These are phyloP conservation scores for Escovopsis sp. DNA, from an alignment of 2,329 filamentous ascomycete genomes.

Conservation along the genomic window DNA sequence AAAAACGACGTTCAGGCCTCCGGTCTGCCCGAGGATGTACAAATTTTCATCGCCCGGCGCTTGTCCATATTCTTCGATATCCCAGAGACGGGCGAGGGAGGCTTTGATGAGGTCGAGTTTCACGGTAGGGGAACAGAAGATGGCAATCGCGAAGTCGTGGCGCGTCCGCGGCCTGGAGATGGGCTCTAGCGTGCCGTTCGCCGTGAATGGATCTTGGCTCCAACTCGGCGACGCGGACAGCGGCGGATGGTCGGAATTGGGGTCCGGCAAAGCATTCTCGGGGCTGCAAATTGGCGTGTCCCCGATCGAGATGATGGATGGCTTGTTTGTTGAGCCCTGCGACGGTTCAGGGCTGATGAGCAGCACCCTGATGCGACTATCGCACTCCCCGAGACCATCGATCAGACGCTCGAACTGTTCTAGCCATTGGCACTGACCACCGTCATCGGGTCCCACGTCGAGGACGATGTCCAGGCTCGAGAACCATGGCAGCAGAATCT, in stretches of 20 bases:
- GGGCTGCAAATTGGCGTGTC: too few relatives aligned
- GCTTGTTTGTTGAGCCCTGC: neutral
- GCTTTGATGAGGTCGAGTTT: constrained; percentile 9
- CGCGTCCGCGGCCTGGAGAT: neutral
- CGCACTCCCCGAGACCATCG: neutral
- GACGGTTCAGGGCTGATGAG: neutral
- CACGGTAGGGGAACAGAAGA: constrained; percentile 9
- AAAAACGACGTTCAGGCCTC: constrained; percentile 11
- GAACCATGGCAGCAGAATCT: neutral
- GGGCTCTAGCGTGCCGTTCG: too few relatives aligned
- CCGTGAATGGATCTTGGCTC: too few relatives aligned
- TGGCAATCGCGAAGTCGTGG: constrained; percentile 8
- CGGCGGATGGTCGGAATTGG: too few relatives aligned
- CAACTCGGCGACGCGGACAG: too few relatives aligned
- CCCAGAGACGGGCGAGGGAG: constrained; percentile 9
- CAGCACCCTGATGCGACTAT: neutral
- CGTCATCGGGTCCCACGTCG: neutral
- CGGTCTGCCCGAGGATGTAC: constrained; percentile 12
- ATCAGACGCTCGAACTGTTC: neutral
- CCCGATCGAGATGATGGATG: neutral
- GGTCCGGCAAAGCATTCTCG: too few relatives aligned
- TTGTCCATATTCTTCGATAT: constrained; percentile 10
- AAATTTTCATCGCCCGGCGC: constrained; percentile 13
- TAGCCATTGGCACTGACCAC: neutral
- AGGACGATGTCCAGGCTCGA: neutral